phyloP scores from a whole-genome alignment of 371 early-diverging fungal genomes.

The Apophysomyces variabilis region DNA sequence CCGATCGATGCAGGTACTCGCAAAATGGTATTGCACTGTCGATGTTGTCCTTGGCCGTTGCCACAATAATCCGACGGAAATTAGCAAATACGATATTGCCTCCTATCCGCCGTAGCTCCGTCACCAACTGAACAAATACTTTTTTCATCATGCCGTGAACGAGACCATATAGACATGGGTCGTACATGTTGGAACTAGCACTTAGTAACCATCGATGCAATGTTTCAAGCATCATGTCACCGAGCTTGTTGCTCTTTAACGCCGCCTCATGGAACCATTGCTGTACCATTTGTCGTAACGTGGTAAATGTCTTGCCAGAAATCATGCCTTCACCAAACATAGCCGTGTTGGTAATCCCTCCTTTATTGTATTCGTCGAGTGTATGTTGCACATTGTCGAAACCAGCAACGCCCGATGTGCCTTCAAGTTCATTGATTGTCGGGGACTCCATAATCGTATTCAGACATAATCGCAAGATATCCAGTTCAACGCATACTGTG shows the following conservation, averaged over 20 bases:
- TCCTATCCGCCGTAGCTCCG: slow-evolving; percentile 81
- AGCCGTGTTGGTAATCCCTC: slow-evolving; percentile 42
- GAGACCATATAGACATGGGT: slow-evolving; percentile 79
- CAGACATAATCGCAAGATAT: slow-evolving; percentile 80
- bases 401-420: slow-evolving; percentile 57
- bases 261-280: slow-evolving; percentile 69
- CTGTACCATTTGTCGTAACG: slow-evolving; percentile 79
- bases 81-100: slow-evolving; percentile 80
- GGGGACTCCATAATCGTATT: slow-evolving; percentile 80
- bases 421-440: slow-evolving; percentile 80
- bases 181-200: slow-evolving; percentile 76
- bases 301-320: slow-evolving; percentile 70
- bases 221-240: slow-evolving; percentile 78
- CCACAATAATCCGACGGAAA: slow-evolving; percentile 79
- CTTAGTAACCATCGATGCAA: slow-evolving; percentile 91
- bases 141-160: slow-evolving; percentile 90
- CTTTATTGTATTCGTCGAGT: slow-evolving; percentile 56
- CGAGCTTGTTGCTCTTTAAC: slow-evolving; percentile 63
- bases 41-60: slow-evolving; percentile 77
- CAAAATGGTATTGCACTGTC: slow-evolving; percentile 75
- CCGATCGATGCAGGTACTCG: slow-evolving; percentile 71
- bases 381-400: slow-evolving; percentile 52
- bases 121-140: slow-evolving; percentile 80
- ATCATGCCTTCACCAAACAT: slow-evolving; percentile 65
- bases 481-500: slow-evolving; percentile 84